phyloP scores from a whole-genome alignment of 768 basidiomycete species.

The Collybia mongolica region DNA sequence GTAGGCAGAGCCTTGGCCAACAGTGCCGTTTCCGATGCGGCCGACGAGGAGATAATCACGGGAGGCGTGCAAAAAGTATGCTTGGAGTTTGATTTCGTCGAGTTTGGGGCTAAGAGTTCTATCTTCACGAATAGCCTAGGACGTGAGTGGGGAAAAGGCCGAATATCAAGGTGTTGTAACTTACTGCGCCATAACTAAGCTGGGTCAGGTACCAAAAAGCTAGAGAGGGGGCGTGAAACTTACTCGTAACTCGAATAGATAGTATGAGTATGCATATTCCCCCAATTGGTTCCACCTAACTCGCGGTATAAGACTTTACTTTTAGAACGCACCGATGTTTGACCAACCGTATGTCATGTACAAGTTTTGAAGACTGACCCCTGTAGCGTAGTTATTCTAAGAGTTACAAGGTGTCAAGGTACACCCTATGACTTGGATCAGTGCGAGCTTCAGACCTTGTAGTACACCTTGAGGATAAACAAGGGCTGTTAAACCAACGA shows the following conservation, averaged over 20 bases:
- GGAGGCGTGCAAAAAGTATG: slow-evolving; percentile 63
- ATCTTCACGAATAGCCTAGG: slow-evolving; percentile 52
- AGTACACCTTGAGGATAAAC: no score
- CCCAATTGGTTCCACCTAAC: slow-evolving; percentile 35
- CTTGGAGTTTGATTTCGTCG: slow-evolving; percentile 63
- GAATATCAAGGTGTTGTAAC: neutral
- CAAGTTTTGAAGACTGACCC: slow-evolving; percentile 29
- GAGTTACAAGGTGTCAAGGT: neutral
- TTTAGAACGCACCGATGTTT: neutral
- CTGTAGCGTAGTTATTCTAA: slow-evolving; percentile 35
- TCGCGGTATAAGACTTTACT: neutral
- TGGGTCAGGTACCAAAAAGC: neutral
- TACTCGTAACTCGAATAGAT: slow-evolving; percentile 40
- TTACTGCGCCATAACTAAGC: slow-evolving; percentile 25
- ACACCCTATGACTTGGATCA: no score
- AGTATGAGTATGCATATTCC: slow-evolving; percentile 33
- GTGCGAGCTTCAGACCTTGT: no score
- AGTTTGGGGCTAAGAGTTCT: slow-evolving; percentile 56
- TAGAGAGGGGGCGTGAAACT: slow-evolving; percentile 1
- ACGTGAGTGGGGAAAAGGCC: neutral
- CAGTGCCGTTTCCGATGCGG: slow-evolving; percentile 52
- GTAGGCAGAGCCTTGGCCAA: slow-evolving; percentile 34
- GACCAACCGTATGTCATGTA: slow-evolving; percentile 35
- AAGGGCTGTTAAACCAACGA: no score
- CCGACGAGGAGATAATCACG: slow-evolving; percentile 66